Evolutionary conservation across 495 filamentous ascomycete genomes (phyloP).

Genomic region (Aspergillus funiculosus): DNA sequence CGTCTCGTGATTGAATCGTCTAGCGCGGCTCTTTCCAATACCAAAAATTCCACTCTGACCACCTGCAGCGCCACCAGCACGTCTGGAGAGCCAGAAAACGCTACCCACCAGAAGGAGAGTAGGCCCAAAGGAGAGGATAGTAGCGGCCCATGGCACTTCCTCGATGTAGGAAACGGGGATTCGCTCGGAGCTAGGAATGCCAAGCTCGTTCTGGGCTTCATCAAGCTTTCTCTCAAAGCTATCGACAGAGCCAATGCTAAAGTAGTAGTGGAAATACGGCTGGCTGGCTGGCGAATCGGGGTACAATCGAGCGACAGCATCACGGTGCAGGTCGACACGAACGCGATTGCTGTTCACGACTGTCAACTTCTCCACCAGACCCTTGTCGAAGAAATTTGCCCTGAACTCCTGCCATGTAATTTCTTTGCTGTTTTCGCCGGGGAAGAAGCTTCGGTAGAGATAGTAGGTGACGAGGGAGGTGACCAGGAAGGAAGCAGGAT

Average conservation of each 20-base stretch:
- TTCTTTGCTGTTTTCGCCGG: slow-evolving; percentile 64
- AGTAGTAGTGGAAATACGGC: slow-evolving; percentile 77
- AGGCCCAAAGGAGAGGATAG: slow-evolving; percentile 73
- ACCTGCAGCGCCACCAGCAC: slow-evolving; percentile 58
- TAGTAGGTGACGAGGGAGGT: slow-evolving; percentile 57
- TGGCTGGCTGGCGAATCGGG: slow-evolving; percentile 72
- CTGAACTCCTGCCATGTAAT: slow-evolving; percentile 98
- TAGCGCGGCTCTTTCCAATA: slow-evolving; percentile 90
- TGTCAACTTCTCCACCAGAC: slow-evolving; percentile 86
- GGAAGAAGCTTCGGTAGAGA: slow-evolving; percentile 53
- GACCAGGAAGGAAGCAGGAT: slow-evolving; percentile 50
- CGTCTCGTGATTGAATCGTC: slow-evolving; percentile 93
- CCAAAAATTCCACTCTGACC: slow-evolving; percentile 82
- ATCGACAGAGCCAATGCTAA: slow-evolving; percentile 91
- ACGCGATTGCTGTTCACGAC: slow-evolving; percentile 70
- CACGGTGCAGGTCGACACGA: slow-evolving; percentile 75
- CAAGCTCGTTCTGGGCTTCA: slow-evolving; percentile 77
- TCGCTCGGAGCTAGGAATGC: slow-evolving; percentile 73
- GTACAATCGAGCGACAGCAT: slow-evolving; percentile 69
- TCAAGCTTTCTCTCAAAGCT: slow-evolving; percentile 85
- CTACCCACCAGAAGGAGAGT: slow-evolving; percentile 79
- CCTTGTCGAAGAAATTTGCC: slow-evolving; percentile 88
- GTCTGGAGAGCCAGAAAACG: slow-evolving; percentile 64
- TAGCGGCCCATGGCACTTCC: slow-evolving; percentile 60
- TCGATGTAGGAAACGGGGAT: slow-evolving; percentile 87